Percentiles rank a stretch among this genome's conserved stretches.
These are phyloP conservation scores for Ogataea thermomethanolica DNA, from an alignment of 805 yeast species.

Conservation along the genomic window DNA sequence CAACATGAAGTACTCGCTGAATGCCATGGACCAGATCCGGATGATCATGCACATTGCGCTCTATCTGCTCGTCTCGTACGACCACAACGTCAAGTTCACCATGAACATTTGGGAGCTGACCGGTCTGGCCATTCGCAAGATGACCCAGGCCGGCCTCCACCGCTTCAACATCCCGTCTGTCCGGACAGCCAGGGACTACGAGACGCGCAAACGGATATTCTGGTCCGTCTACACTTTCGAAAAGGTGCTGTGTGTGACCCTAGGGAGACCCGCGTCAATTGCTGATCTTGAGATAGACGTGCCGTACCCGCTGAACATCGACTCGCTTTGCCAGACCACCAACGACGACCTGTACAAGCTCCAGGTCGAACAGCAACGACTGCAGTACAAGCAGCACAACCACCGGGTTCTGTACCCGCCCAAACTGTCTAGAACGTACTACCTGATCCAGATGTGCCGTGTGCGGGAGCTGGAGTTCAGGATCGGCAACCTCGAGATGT, in stretches of 20 bases:
- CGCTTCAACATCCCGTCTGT: constrained; percentile 13
- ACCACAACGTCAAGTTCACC: constrained; percentile 13
- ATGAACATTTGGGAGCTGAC: constrained; percentile 21
- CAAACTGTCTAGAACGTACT: constrained; percentile 11
- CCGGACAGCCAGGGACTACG: constrained; percentile 9
- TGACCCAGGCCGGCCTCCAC: constrained; percentile 17
- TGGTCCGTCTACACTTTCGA: constrained; percentile 21
- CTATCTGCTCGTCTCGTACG: constrained; percentile 18
- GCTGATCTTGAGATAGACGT: constrained; percentile 18
- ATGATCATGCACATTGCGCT: constrained; percentile 16
- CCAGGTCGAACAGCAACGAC: constrained; percentile 13
- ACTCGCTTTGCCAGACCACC: constrained; percentile 2
- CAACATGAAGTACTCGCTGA: constrained; percentile 1
- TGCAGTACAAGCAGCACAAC: constrained; percentile 11
- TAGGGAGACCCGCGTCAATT: constrained; percentile 17
- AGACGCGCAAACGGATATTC: constrained; percentile 13
- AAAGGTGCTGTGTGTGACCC: constrained; percentile 17
- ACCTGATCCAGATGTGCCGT: constrained; percentile 15
- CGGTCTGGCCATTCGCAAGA: constrained; percentile 16
- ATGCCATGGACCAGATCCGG: constrained; percentile 15
- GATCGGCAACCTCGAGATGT: constrained; percentile 11
- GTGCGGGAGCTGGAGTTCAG: constrained; percentile 14
- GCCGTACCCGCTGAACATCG: constrained; percentile 18
- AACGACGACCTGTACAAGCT: constrained; percentile 9
- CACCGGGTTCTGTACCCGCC: constrained; percentile 13